A percentile compares a stretch with the other conserved stretches of the same genome.
phyloP scores from a whole-genome alignment of 257 asterid genomes.

The Solanum pimpinellifolium region DNA sequence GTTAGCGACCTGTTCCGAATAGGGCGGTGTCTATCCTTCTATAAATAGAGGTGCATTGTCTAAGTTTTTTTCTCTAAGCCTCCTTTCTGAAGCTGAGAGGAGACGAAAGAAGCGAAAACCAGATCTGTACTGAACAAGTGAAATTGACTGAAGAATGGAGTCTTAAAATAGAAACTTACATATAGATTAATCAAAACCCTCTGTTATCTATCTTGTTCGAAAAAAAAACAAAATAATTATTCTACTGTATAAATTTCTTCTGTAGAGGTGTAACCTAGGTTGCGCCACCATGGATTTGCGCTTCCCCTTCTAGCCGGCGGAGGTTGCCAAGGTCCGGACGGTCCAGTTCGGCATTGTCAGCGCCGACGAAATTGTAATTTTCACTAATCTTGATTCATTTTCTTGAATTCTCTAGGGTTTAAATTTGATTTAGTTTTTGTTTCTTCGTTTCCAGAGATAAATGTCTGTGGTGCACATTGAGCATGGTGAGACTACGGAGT shows the following conservation, averaged over 20 bases:
- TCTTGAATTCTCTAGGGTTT: background rate
- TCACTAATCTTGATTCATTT: background rate
- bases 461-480: conserved; percentile 97
- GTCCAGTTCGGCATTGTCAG: conserved; percentile 93
- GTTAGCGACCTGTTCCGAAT: background rate
- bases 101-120: background rate
- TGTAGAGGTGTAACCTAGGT: background rate
- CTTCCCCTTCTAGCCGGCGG: conserved; percentile 90
- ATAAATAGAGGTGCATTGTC: conserved; percentile 25
- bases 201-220: background rate
- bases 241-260: background rate
- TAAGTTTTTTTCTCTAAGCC: background rate
- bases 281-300: conserved; percentile 56
- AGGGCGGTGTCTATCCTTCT: conserved; percentile 8
- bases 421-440: background rate
- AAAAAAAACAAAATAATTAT: background rate
- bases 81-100: conserved; percentile 6
- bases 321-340: conserved; percentile 76
- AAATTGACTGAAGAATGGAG: background rate
- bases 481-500: conserved; percentile 88
- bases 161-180: background rate
- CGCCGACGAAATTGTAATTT: conserved; percentile 80
- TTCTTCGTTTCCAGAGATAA: conserved; percentile 49
- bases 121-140: background rate
- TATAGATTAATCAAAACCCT: background rate